Evolutionary conservation across 2,329 filamentous ascomycete genomes (phyloP).

Genomic region (Diaporthe aspalathi): DNA sequence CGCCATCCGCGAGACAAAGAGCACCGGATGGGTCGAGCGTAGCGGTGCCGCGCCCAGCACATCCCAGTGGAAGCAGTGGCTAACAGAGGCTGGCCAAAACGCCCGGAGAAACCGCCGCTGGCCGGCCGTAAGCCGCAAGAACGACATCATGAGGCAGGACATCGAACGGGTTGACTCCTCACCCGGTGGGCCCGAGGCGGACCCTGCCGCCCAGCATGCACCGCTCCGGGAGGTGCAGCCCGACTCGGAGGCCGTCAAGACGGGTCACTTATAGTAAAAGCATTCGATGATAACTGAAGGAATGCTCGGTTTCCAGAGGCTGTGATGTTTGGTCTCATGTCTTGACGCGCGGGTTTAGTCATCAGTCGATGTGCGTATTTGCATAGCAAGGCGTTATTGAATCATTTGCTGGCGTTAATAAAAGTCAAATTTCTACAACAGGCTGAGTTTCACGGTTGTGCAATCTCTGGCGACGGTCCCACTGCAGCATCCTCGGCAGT

Average conservation of each 20-base stretch:
- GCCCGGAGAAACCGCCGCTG: slow-evolving; percentile 52
- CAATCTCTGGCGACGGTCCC: not conserved
- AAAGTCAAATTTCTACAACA: not conserved
- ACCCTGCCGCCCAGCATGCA: slow-evolving; percentile 37
- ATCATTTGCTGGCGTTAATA: slow-evolving; percentile 14
- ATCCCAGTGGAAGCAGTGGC: slow-evolving; percentile 64
- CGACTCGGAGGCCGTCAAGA: not conserved
- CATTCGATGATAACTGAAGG: not conserved
- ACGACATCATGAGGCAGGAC: slow-evolving; percentile 57
- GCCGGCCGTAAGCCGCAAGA: slow-evolving; percentile 61
- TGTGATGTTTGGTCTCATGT: slow-evolving; percentile 3
- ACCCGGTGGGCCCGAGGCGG: slow-evolving; percentile 24
- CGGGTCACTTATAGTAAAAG: not conserved
- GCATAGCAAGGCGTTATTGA: slow-evolving; percentile 22
- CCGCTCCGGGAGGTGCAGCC: slow-evolving; percentile 37
- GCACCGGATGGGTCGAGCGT: slow-evolving; percentile 63
- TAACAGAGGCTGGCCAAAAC: slow-evolving; percentile 58
- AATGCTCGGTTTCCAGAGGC: not conserved
- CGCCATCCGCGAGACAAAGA: slow-evolving; percentile 65
- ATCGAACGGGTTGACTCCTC: slow-evolving; percentile 37
- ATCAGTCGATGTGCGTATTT: not conserved
- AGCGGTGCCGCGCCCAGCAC: slow-evolving; percentile 65
- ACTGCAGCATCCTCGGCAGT: not conserved
- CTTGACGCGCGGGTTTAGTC: not conserved
- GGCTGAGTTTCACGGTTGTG: not conserved